Base-by-base conservation (phyloP, 2,329 filamentous ascomycete species). In the Diaporthe citriasiana region DNA sequence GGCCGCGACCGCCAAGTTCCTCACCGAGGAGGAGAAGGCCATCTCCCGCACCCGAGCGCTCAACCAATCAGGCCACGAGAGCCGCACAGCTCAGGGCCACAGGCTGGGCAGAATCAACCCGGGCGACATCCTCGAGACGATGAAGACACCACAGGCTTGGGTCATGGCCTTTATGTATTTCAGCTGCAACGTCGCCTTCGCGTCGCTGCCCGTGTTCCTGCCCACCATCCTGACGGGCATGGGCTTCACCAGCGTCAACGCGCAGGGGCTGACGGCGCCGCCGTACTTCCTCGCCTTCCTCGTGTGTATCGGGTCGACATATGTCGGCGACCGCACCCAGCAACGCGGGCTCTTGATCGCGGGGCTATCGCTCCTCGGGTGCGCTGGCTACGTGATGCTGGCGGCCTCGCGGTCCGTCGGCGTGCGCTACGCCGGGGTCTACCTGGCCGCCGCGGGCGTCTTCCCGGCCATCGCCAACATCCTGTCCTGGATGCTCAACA, bases 251-350 rank as follows among this genome's bases (percentile, higher is more conserved):
- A 84, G 87, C 19, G 87, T 94, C 75, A 85, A 91, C 73, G 91
- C 93, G 0, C 93, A 95, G 82, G 93, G 93, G 0, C 87, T 95
- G 17, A 92, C 92, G 0, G 92, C 92, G 0, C 93, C 93, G 0
- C 92, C 93, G 0, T 94, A 93, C 81, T 90, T 94, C 77, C 81
- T 93, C 22, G 88, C 92, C 1, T 94, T 93, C 79, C 77, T 93
- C 17, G 82, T 91, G 30, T 92, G 90, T 57, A 87, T 94, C 74
- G 78, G 79, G 13, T 89, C 89, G 1, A 91, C 91, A 7, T 93
- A 86, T 80, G 80, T 93, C 47, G 91, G 92, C n/a, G 93, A 94
- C 82, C 86, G 86, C 19, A 86, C 88, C 1, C 88, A 89, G 76
- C 92, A 93, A 79, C 90, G 93, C 55, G 92, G 91, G 1, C 79